Percentiles rank a stretch among this genome's conserved stretches.
Conservation (phyloP, 192 early-diverging fungal species). For the Coemansia sp. region DNA sequence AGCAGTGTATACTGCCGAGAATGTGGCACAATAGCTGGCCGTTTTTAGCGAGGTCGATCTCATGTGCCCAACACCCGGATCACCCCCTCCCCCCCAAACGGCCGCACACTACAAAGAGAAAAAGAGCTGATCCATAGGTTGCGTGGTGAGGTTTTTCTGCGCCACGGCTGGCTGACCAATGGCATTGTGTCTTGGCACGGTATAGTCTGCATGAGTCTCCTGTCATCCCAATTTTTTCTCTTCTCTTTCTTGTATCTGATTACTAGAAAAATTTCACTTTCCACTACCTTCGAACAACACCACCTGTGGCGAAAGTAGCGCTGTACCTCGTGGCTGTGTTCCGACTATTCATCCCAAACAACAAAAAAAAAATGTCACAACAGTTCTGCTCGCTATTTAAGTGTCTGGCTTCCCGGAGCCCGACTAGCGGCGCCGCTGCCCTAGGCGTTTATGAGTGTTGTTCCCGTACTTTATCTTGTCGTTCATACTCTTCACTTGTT, state of each 20-base stretch:
- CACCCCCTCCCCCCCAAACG: not conserved
- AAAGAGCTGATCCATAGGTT: not conserved
- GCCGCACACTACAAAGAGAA: not conserved
- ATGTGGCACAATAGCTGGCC: conserved; percentile 21
- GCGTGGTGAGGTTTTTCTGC: not conserved
- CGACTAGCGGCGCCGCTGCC: not conserved
- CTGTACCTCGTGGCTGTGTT: not conserved
- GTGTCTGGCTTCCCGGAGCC: not conserved
- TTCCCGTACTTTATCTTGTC: not conserved
- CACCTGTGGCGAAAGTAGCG: not conserved
- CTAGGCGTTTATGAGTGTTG: not conserved
- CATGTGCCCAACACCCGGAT: not conserved
- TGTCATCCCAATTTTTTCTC: not conserved
- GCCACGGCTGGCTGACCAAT: not conserved
- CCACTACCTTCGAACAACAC: too few species aligned
- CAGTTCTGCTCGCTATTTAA: conserved; percentile 7
- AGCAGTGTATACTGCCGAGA: conserved; percentile 73
- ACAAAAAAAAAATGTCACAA: not conserved
- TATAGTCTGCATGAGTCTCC: not conserved
- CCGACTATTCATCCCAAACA: not conserved
- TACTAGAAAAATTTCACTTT: not conserved
- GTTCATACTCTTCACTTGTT: not conserved
- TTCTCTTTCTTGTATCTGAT: not conserved
- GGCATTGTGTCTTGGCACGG: not conserved
- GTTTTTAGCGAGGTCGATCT: not conserved